These are phyloP conservation scores for Globisporangium alternatum DNA, from an alignment of 352 stramenopile genomes.

Conservation along the genomic window DNA sequence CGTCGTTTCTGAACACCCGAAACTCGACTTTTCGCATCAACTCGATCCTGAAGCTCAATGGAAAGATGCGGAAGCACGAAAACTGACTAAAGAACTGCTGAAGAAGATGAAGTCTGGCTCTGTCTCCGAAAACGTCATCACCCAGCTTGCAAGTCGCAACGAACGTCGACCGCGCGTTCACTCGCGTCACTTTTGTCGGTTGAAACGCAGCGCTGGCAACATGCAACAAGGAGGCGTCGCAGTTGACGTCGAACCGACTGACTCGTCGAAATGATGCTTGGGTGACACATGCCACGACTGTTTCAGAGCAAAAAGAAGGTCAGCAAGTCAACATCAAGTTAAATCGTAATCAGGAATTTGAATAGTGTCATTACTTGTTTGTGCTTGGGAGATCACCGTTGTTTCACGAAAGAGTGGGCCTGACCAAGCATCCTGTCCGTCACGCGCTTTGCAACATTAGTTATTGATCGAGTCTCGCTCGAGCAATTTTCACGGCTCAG, in stretches of 20 bases:
- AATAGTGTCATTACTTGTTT: slow-evolving; percentile 24
- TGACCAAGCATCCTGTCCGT: background rate
- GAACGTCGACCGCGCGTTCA: slow-evolving; percentile 12
- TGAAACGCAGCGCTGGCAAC: slow-evolving; percentile 20
- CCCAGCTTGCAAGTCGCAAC: slow-evolving; percentile 11
- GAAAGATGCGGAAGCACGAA: slow-evolving; percentile 37
- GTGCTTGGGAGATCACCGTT: slow-evolving; percentile 38
- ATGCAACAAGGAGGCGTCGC: slow-evolving; percentile 21
- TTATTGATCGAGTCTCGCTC: background rate
- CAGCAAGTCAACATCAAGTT: background rate
- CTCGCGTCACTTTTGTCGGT: slow-evolving; percentile 4
- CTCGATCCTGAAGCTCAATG: slow-evolving; percentile 23
- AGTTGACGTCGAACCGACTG: slow-evolving; percentile 34
- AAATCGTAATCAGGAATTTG: background rate
- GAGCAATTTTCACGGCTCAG: background rate
- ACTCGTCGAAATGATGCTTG: slow-evolving; percentile 39
- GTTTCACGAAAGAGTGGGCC: slow-evolving; percentile 31
- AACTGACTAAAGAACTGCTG: slow-evolving; percentile 37
- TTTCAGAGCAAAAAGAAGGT: background rate
- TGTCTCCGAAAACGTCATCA: background rate
- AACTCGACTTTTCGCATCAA: slow-evolving; percentile 32
- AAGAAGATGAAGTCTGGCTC: background rate
- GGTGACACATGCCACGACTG: slow-evolving; percentile 36
- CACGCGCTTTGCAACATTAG: background rate
- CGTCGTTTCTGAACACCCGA: slow-evolving; percentile 24